Base-by-base conservation (phyloP, 768 basidiomycete species). In the Rhizopogon rudus region DNA sequence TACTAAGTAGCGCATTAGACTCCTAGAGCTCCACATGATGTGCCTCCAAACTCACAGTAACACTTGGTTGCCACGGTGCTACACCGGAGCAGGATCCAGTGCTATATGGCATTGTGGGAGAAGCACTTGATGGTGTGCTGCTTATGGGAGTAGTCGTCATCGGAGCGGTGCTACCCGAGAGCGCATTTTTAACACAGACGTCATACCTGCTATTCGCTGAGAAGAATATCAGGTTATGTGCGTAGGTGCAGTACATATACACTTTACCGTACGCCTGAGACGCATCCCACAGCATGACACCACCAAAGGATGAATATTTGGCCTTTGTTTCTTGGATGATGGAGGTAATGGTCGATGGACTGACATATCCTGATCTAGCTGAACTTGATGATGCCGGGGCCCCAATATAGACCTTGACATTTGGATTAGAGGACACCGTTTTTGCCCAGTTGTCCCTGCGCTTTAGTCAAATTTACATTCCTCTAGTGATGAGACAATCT, bases 371-470 rank as follows among this genome's bases (percentile, higher is more conserved):
- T 1, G 63, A 70, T 29, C 69, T 63, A 5, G 78, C 78, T 0
- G 78, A 75, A 0, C 62, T 43, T 0, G 67, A 50, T 1, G 77
- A 70, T 0, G 71, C 78, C 0, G 78, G 77, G 20, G 72, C 78
- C 44, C 78, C 79, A 44, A 80, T 74, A 63, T 73, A 80, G 6
- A 80, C 66, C 61, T 80, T 80, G 40, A 79, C 71, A 60, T 77
- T 64, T 58, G 62, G 63, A 70, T 79, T 80, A 5, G 74, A 67
- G 1, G 78, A 77, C 33, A 65, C 57, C 0, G 64, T 68, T 40
- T 67, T 71, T 5, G 78, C 79, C 78, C 78, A 80, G 59, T 67
- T 72, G 56, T 77, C 77, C 78, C 77, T 77, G 57, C 57, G n/a
- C n/a, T 22, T 22, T 37, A 31, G 28, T 53, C 31, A 51, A 45